Evolutionary conservation across 1,284 basidiomycete genomes (phyloP).

Genomic region (Inonotus hispidus): DNA sequence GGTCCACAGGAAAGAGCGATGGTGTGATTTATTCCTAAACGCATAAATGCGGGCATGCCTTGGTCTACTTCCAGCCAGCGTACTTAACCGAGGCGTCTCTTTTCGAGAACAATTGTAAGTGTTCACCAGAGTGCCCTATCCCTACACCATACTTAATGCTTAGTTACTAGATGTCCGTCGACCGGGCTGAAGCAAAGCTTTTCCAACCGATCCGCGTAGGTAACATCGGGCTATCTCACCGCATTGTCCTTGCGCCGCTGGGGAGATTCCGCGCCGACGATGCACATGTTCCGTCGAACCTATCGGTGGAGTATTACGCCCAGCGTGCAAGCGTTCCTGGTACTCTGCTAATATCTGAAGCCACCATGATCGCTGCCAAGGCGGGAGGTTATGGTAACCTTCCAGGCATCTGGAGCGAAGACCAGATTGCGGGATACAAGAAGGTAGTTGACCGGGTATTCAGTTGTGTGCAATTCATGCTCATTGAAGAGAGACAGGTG

Average conservation of each 20-base stretch:
- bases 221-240: slow-evolving; percentile 23
- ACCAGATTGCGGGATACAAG: slow-evolving; percentile 30
- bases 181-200: slow-evolving; percentile 17
- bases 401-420: slow-evolving; percentile 25
- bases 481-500: slow-evolving; percentile 19
- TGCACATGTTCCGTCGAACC: slow-evolving; percentile 22
- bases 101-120: too few species aligned
- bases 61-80: too few species aligned
- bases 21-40: too few species aligned
- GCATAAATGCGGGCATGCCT: too few species aligned
- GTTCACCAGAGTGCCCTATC: too few species aligned
- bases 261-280: slow-evolving; percentile 29
- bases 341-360: slow-evolving; percentile 30
- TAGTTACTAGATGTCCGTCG: too few species aligned
- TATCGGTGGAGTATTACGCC: slow-evolving; percentile 25
- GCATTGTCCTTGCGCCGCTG: slow-evolving; percentile 31
- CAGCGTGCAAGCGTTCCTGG: slow-evolving; percentile 27
- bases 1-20: too few species aligned
- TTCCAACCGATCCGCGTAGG: slow-evolving; percentile 30
- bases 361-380: slow-evolving; percentile 25
- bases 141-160: too few species aligned
- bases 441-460: slow-evolving; percentile 15
- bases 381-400: slow-evolving; percentile 22
- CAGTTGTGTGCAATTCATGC: neutral
- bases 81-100: too few species aligned